These are phyloP conservation scores for Nigrospora osmanthi DNA, from an alignment of 2,329 filamentous ascomycete species.

Conservation along the genomic window DNA sequence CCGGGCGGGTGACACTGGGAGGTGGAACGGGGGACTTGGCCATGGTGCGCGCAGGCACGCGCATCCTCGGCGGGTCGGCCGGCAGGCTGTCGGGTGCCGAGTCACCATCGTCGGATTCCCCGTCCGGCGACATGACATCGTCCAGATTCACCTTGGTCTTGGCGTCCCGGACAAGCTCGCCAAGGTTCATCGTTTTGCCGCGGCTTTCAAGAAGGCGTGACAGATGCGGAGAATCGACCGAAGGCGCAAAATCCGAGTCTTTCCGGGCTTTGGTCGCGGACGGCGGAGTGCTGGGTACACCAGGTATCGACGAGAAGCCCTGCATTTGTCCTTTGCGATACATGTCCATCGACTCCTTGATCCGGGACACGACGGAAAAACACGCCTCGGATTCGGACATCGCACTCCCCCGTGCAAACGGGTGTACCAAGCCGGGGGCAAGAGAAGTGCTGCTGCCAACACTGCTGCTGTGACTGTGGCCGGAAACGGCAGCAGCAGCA, in stretches of 20 bases:
- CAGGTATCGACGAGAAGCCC: conserved; percentile 36
- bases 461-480: conserved; percentile 2
- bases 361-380: conserved; percentile 39
- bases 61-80: conserved; percentile 36
- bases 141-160: conserved; percentile 45
- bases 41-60: conserved; percentile 50
- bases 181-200: conserved; percentile 54
- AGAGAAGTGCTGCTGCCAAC: conserved; percentile 3
- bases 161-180: conserved; percentile 49
- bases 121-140: conserved; percentile 39
- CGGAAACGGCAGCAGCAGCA: neutral
- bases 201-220: conserved; percentile 56
- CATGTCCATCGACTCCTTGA: conserved; percentile 44
- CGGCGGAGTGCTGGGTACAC: conserved; percentile 14
- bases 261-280: conserved; percentile 13
- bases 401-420: conserved; percentile 50
- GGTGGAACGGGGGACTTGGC: conserved; percentile 33
- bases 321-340: conserved; percentile 44
- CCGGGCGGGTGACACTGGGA: conserved; percentile 30
- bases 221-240: conserved; percentile 56
- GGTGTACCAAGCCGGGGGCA: conserved; percentile 48
- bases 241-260: conserved; percentile 36
- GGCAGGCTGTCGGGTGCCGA: conserved; percentile 33
- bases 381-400: conserved; percentile 45
- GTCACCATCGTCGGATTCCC: conserved; percentile 47